A percentile compares a stretch with the other conserved stretches of the same genome.
phyloP scores from a whole-genome alignment of 345 rosid genomes.

The Salix purpurea region DNA sequence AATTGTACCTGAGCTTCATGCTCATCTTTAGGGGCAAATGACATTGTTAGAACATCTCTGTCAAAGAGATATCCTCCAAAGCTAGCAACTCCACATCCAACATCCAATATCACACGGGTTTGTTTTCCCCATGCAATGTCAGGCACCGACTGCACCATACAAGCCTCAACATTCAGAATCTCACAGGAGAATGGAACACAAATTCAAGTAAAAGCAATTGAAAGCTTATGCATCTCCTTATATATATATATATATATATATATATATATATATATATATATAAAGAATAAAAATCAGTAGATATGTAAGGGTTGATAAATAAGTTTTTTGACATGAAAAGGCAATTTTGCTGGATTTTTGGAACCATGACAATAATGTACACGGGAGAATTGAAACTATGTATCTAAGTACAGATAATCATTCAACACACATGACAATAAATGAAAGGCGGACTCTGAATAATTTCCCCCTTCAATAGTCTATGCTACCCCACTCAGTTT shows the following conservation, averaged over 20 bases:
- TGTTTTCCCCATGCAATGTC: slow-evolving; percentile 81
- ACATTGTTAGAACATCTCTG: slow-evolving; percentile 80
- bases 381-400: not conserved
- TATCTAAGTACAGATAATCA: not conserved
- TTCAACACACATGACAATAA: not conserved
- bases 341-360: not conserved
- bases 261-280: too few relatives aligned
- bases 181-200: not conserved
- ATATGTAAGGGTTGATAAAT: not conserved
- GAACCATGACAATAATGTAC: not conserved
- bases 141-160: slow-evolving; percentile 61
- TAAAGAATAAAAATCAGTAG: not conserved
- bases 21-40: slow-evolving; percentile 98
- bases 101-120: slow-evolving; percentile 83
- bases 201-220: not conserved
- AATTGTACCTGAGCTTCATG: slow-evolving; percentile 98
- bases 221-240: not conserved
- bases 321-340: not conserved
- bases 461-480: not conserved
- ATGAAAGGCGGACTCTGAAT: not conserved
- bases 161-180: slow-evolving; percentile 11
- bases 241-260: too few relatives aligned
- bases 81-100: slow-evolving; percentile 99
- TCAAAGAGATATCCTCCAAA: slow-evolving; percentile 96
- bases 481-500: not conserved